These are phyloP conservation scores for Colletotrichum agaves DNA, from an alignment of 2,329 filamentous ascomycete species.

Conservation along the genomic window DNA sequence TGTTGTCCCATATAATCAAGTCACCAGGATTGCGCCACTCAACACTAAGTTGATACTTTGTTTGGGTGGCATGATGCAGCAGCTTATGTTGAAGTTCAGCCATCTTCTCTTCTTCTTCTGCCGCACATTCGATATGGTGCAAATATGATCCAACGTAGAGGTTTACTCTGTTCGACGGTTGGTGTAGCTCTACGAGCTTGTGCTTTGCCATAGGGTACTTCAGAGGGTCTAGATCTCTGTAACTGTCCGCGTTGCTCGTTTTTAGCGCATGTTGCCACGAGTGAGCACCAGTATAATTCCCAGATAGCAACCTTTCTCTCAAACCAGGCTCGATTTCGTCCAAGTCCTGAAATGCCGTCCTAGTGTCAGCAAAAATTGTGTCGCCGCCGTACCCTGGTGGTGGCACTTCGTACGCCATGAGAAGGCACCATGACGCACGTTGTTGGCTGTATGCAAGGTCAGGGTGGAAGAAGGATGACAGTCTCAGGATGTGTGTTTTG, in stretches of 20 bases:
- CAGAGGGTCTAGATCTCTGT: conserved; percentile 55
- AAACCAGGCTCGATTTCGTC: conserved; percentile 43
- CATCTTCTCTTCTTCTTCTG: conserved; percentile 48
- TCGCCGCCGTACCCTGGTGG: conserved; percentile 58
- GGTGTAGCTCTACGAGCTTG: conserved; percentile 61
- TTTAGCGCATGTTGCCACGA: conserved; percentile 64
- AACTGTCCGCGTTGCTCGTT: conserved; percentile 59
- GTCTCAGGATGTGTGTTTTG: conserved; percentile 51
- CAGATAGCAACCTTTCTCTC: conserved; percentile 46
- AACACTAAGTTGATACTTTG: conserved; percentile 57
- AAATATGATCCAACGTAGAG: conserved; percentile 64
- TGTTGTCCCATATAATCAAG: conserved; percentile 70
- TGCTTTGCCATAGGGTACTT: conserved; percentile 55
- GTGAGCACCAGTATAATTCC: conserved; percentile 59
- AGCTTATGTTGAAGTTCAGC: conserved; percentile 51
- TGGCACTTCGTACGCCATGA: conserved; percentile 60
- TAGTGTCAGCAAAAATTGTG: conserved; percentile 64
- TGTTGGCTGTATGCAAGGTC: conserved; percentile 67
- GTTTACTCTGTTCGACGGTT: conserved; percentile 61
- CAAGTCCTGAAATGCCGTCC: conserved; percentile 60
- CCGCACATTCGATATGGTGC: conserved; percentile 58
- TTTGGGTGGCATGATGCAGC: conserved; percentile 57
- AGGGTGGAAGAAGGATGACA: conserved; percentile 64
- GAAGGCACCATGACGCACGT: conserved; percentile 61
- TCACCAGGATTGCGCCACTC: conserved; percentile 61